phyloP scores from a whole-genome alignment of 176 grass and related monocot species.

The Eleusine indica region DNA sequence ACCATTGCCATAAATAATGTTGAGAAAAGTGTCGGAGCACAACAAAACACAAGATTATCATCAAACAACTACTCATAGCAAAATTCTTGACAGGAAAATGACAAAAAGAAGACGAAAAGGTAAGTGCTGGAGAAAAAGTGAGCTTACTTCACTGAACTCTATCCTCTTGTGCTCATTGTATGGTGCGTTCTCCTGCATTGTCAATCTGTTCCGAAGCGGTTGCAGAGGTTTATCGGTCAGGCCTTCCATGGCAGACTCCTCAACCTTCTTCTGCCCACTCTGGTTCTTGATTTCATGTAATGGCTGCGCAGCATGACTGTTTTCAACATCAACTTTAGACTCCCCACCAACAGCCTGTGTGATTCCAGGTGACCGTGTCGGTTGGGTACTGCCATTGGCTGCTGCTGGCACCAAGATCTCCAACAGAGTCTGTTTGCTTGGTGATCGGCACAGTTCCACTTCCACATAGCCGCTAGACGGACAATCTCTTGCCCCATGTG shows the following conservation, averaged over 20 bases:
- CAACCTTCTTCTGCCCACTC: background rate
- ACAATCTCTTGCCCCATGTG: background rate
- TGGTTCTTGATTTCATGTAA: background rate
- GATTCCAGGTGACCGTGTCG: background rate
- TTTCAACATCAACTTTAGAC: background rate
- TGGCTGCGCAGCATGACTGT: background rate
- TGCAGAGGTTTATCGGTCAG: background rate
- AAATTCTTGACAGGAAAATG: background rate
- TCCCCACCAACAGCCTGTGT: background rate
- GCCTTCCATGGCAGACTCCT: background rate
- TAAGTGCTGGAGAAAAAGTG: background rate
- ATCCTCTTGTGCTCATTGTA: background rate
- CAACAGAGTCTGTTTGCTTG: background rate
- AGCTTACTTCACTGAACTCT: conserved; percentile 13
- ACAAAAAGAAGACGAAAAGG: background rate
- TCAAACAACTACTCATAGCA: background rate
- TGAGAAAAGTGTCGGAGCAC: no score
- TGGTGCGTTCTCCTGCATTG: no score
- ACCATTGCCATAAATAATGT: no score
- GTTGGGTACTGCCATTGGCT: background rate
- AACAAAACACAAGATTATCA: no score
- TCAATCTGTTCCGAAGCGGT: no score
- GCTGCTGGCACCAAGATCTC: background rate
- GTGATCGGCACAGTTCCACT: background rate
- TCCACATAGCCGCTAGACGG: background rate